Percentiles rank a stretch among this genome's conserved stretches.
These are phyloP conservation scores for Crithidia sp. DNA, from an alignment of 208 protist genomes.

Conservation along the genomic window DNA sequence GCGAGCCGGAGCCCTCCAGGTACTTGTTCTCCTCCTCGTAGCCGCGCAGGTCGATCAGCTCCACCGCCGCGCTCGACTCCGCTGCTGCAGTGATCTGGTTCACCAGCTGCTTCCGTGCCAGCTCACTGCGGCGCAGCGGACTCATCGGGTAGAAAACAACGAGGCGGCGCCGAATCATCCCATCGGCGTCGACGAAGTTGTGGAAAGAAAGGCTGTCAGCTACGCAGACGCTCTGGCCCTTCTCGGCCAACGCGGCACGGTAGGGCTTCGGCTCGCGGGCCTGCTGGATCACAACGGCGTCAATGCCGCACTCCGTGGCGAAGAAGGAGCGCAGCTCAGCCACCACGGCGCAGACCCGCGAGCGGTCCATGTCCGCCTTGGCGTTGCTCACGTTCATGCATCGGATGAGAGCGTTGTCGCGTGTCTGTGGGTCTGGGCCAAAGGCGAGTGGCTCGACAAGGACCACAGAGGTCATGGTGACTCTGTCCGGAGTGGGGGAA, in stretches of 20 bases:
- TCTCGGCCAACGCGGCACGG: constrained; percentile 39
- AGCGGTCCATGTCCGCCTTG: constrained; percentile 39
- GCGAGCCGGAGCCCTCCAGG: constrained; percentile 70
- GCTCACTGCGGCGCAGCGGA: constrained; percentile 49
- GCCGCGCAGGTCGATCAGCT: constrained; percentile 66
- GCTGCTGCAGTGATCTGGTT: constrained; percentile 41
- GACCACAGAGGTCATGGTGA: constrained; percentile 38
- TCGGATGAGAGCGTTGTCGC: constrained; percentile 35
- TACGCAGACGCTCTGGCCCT: constrained; percentile 52
- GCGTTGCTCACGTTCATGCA: constrained; percentile 36
- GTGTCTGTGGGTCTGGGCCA: constrained; percentile 22
- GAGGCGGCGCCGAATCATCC: constrained; percentile 60
- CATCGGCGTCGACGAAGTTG: constrained; percentile 64
- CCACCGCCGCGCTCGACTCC: constrained; percentile 33
- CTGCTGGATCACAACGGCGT: constrained; percentile 32
- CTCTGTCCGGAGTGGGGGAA: not conserved
- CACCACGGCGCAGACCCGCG: constrained; percentile 34
- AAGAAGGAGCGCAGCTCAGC: constrained; percentile 27
- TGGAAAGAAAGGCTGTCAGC: constrained; percentile 67
- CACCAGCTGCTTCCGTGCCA: constrained; percentile 57
- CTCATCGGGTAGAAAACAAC: constrained; percentile 81
- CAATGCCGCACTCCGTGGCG: constrained; percentile 21
- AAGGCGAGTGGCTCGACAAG: constrained; percentile 42
- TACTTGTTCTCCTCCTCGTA: constrained; percentile 52
- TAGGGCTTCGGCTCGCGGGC: constrained; percentile 29